A percentile compares a stretch with the other conserved stretches of the same genome.
phyloP scores from a whole-genome alignment of 345 rosid species.

The Noccaea bulbosa region DNA sequence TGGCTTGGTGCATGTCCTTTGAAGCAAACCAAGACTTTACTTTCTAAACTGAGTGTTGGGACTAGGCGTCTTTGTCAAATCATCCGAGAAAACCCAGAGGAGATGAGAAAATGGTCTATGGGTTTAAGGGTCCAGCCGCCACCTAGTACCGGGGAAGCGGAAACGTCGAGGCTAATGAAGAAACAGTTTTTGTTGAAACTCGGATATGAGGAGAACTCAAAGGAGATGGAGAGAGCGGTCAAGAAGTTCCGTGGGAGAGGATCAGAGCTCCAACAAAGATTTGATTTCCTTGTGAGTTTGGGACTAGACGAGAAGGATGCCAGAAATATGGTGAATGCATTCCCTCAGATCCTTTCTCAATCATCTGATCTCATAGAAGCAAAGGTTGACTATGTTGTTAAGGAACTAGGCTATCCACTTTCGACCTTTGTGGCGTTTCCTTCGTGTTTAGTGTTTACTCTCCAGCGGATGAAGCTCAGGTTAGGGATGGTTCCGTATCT shows the following conservation, averaged over 20 bases:
- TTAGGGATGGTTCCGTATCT: slow-evolving; percentile 66
- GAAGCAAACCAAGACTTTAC: slow-evolving; percentile 55
- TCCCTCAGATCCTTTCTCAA: slow-evolving; percentile 65
- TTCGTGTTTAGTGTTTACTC: slow-evolving; percentile 51
- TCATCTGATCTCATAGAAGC: slow-evolving; percentile 49
- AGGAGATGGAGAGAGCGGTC: slow-evolving; percentile 48
- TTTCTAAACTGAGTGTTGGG: slow-evolving; percentile 53
- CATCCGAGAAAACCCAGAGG: slow-evolving; percentile 64
- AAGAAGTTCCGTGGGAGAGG: slow-evolving; percentile 65
- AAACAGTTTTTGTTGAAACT: slow-evolving; percentile 55
- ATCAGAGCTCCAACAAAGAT: slow-evolving; percentile 65
- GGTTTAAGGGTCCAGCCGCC: slow-evolving; percentile 51
- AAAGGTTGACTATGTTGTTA: slow-evolving; percentile 59
- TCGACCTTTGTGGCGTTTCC: slow-evolving; percentile 57
- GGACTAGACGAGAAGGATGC: slow-evolving; percentile 64
- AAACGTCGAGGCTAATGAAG: slow-evolving; percentile 49
- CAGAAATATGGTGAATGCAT: slow-evolving; percentile 51
- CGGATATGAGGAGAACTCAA: slow-evolving; percentile 51
- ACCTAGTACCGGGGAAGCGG: slow-evolving; percentile 39
- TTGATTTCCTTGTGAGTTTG: slow-evolving; percentile 59
- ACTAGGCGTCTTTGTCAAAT: slow-evolving; percentile 55
- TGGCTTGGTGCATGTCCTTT: slow-evolving; percentile 55
- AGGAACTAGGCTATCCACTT: slow-evolving; percentile 58
- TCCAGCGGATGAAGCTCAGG: slow-evolving; percentile 58
- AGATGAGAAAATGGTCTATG: slow-evolving; percentile 61